These are phyloP conservation scores for Ceratocystis lukuohia DNA, from an alignment of 2,329 filamentous ascomycete species.

Conservation along the genomic window DNA sequence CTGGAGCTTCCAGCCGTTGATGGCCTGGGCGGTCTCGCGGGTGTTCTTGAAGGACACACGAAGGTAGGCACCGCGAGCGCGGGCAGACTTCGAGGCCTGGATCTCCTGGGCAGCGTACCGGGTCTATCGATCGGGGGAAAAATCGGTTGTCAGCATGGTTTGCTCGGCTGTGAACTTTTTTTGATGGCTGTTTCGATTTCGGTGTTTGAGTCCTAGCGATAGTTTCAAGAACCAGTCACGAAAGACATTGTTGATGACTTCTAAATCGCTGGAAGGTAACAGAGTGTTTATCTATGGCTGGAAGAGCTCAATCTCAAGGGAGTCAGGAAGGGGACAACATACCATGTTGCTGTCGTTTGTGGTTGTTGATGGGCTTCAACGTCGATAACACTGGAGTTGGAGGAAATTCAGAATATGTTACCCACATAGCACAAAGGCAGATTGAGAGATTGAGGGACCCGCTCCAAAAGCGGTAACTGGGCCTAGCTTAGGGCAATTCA, in stretches of 20 bases:
- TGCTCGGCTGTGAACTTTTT: background rate
- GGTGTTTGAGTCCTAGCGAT: conserved; percentile 10
- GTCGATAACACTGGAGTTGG: conserved; percentile 19
- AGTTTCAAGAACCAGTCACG: background rate
- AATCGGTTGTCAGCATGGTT: conserved; percentile 9
- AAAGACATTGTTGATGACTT: conserved; percentile 6
- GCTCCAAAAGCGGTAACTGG: conserved; percentile 18
- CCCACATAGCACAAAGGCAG: conserved; percentile 18
- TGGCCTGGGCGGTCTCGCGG: conserved; percentile 96
- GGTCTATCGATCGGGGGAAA: conserved; percentile 44
- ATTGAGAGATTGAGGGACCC: conserved; percentile 19
- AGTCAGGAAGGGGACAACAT: conserved; percentile 17
- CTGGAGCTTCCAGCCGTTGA: conserved; percentile 97
- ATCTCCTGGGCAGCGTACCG: conserved; percentile 92
- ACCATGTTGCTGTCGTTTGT: conserved; percentile 20
- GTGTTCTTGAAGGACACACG: conserved; percentile 99
- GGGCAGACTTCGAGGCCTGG: conserved; percentile 81
- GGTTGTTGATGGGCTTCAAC: conserved; percentile 20
- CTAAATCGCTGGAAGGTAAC: background rate
- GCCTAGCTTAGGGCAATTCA: conserved; percentile 19
- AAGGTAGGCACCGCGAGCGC: conserved; percentile 96
- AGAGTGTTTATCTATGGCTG: background rate
- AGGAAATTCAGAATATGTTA: conserved; percentile 20
- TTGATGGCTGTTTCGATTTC: background rate
- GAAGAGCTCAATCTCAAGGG: background rate